Percentiles rank a stretch among this genome's conserved stretches.
phyloP scores from a whole-genome alignment of 1,284 basidiomycete genomes.

The Tylopilus orsonianus region DNA sequence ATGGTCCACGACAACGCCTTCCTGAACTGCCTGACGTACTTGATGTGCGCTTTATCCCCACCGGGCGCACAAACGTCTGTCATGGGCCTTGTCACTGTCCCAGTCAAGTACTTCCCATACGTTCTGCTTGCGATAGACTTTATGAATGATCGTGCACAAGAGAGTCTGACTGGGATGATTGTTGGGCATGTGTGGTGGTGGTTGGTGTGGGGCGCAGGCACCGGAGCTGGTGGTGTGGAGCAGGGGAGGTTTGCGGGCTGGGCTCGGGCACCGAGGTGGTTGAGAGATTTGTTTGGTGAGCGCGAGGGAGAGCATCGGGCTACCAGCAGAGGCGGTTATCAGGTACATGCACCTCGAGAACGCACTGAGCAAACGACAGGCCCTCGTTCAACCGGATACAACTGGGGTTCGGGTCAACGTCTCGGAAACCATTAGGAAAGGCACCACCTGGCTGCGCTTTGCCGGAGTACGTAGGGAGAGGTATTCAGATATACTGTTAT shows the following conservation, averaged over 20 bases:
- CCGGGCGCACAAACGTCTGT: conserved; percentile 65
- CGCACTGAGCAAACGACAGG: conserved; percentile 31
- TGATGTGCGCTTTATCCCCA: conserved; percentile 67
- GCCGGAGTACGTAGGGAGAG: background rate
- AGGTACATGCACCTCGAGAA: conserved; percentile 30
- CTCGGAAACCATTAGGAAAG: conserved; percentile 31
- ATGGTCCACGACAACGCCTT: conserved; percentile 66
- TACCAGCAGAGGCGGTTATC: conserved; percentile 24
- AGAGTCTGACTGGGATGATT: conserved; percentile 66
- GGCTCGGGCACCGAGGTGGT: conserved; percentile 41
- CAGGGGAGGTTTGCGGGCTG: conserved; percentile 25
- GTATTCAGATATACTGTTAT: conserved; percentile 10
- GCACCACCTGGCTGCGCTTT: background rate
- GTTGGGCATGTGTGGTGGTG: conserved; percentile 82
- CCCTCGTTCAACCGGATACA: conserved; percentile 31
- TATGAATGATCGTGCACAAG: conserved; percentile 64
- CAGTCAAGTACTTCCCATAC: conserved; percentile 74
- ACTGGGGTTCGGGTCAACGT: conserved; percentile 45
- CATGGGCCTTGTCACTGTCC: conserved; percentile 72
- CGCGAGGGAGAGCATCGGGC: conserved; percentile 19
- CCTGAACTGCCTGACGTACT: conserved; percentile 66
- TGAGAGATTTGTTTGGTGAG: conserved; percentile 37
- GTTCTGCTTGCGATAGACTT: conserved; percentile 73
- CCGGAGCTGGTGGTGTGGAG: conserved; percentile 31
- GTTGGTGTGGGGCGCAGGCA: conserved; percentile 50